These are phyloP conservation scores for Entamoeba invadens DNA, from an alignment of 208 protist genomes.

Conservation along the genomic window DNA sequence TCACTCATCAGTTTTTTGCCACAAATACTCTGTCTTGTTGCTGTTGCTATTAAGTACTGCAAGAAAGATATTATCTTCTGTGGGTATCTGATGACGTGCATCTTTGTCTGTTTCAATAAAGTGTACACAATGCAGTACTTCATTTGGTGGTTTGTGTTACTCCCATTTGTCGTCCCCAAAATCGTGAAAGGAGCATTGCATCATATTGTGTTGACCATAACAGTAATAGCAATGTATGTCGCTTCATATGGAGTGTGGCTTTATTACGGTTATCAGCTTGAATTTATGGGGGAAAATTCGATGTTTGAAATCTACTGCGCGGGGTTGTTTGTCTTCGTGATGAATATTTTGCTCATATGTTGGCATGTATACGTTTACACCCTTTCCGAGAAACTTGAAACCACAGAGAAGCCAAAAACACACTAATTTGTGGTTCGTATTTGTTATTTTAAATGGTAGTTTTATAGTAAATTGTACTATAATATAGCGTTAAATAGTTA, in stretches of 20 bases:
- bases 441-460: too few species aligned
- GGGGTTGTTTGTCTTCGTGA: not conserved
- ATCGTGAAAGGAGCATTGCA: not conserved
- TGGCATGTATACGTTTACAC: not conserved
- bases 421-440: too few species aligned
- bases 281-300: not conserved
- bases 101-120: conserved; percentile 75
- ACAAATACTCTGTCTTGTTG: conserved; percentile 45
- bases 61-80: conserved; percentile 44
- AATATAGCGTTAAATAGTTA: too few species aligned
- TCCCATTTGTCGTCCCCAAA: not conserved
- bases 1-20: conserved; percentile 60
- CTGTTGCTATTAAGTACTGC: conserved; percentile 49
- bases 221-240: not conserved
- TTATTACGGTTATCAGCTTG: not conserved
- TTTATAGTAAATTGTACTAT: too few species aligned
- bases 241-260: not conserved
- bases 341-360: not conserved
- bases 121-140: conserved; percentile 78
- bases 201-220: not conserved
- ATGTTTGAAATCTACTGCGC: not conserved
- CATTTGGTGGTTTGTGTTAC: conserved; percentile 53
- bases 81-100: conserved; percentile 52
- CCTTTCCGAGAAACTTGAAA: not conserved
- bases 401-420: not conserved